Percentiles rank a stretch among this genome's conserved stretches.
Conservation (phyloP, 2,329 filamentous ascomycete species). For the Ophiocordyceps camponoti-floridani region DNA sequence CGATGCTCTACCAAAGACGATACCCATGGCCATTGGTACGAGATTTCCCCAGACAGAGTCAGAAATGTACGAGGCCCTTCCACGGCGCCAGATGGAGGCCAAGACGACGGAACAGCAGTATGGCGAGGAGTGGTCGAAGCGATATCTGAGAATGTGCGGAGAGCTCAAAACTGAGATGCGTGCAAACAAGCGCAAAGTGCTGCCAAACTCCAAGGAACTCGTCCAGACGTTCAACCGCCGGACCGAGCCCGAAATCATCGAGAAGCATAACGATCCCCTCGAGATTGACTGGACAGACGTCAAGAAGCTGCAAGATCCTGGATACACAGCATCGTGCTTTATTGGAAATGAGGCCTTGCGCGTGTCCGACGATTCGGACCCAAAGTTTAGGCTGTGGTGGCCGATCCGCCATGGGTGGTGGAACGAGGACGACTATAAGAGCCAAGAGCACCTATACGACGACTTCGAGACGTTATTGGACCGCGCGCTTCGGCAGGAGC, state of each 20-base stretch:
- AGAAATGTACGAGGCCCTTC: conserved; percentile 65
- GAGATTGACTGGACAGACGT: conserved; percentile 93
- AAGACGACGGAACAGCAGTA: conserved; percentile 60
- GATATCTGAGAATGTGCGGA: conserved; percentile 64
- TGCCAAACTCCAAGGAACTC: conserved; percentile 94
- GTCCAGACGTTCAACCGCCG: conserved; percentile 88
- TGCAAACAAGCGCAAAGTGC: conserved; percentile 78
- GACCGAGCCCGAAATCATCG: conserved; percentile 69
- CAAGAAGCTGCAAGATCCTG: conserved; percentile 43
- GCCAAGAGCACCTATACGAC: conserved; percentile 62
- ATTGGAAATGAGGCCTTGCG: conserved; percentile 68
- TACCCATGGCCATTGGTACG: conserved; percentile 82
- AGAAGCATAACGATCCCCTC: conserved; percentile 85
- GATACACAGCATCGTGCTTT: conserved; percentile 45
- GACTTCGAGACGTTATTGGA: conserved; percentile 81
- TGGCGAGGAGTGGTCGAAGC: conserved; percentile 61
- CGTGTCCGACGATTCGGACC: conserved; percentile 75
- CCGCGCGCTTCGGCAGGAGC: conserved; percentile 68
- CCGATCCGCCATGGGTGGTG: conserved; percentile 73
- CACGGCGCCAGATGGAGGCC: conserved; percentile 47
- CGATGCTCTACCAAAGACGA: conserved; percentile 82
- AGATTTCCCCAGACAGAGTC: conserved; percentile 65
- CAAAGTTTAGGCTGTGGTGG: conserved; percentile 86
- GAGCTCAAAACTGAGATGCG: conserved; percentile 86
- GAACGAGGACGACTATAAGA: conserved; percentile 77